Percentiles rank a stretch among this genome's conserved stretches.
Conservation (phyloP, 352 stramenopile genomes). For the Aphanomyces cochlioides region DNA sequence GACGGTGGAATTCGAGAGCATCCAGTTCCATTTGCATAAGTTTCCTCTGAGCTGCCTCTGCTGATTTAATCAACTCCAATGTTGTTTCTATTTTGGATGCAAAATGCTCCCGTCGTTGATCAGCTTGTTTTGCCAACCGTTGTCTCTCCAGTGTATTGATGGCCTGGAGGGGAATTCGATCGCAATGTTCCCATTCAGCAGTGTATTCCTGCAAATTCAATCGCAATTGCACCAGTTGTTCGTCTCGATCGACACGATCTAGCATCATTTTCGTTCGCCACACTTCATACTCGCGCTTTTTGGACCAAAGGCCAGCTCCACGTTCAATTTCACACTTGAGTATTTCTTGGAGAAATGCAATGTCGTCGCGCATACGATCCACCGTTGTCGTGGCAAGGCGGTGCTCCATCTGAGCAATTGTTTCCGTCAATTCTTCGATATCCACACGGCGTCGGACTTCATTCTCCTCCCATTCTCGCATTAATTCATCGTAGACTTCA, state of each 20-base stretch:
- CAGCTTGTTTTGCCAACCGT: conserved; percentile 40
- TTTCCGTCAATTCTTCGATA: background rate
- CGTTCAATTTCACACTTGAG: conserved; percentile 8
- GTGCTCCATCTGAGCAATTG: background rate
- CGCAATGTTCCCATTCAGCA: conserved; percentile 42
- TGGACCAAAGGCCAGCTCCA: conserved; percentile 18
- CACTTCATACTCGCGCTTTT: conserved; percentile 27
- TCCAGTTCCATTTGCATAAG: conserved; percentile 49
- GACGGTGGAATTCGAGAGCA: conserved; percentile 42
- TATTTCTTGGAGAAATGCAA: conserved; percentile 14
- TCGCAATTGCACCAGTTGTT: conserved; percentile 35
- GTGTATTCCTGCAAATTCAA: conserved; percentile 44
- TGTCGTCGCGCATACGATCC: background rate
- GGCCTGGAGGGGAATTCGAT: conserved; percentile 48
- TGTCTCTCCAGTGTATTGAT: conserved; percentile 50
- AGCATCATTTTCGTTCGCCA: conserved; percentile 26
- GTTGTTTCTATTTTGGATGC: conserved; percentile 32
- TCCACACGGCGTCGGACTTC: conserved; percentile 2
- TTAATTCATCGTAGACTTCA: conserved; percentile 20
- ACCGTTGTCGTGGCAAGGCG: background rate
- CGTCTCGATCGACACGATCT: conserved; percentile 13
- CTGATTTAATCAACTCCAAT: conserved; percentile 37
- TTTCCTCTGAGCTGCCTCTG: conserved; percentile 42
- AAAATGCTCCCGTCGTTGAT: conserved; percentile 24
- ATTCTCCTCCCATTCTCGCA: conserved; percentile 20